Evolutionary conservation across 177 flowering plant species (phyloP).

Genomic region (Vitis hybrid): DNA sequence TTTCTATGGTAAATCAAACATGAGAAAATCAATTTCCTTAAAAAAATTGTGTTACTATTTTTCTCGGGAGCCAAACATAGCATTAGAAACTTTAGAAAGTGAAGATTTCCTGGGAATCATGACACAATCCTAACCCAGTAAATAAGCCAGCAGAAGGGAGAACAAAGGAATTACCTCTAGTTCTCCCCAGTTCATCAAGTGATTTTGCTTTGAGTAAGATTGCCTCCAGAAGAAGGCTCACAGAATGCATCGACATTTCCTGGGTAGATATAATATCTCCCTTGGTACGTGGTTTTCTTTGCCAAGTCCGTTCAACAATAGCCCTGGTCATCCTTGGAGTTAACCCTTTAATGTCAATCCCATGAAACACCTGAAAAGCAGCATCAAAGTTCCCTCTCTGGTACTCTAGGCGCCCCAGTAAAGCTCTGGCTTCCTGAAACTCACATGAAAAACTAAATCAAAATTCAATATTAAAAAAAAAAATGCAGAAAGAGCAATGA

Average conservation of each 20-base stretch:
- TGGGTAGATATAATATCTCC: conserved; percentile 34
- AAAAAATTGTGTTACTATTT: too few relatives aligned
- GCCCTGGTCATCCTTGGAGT: conserved; percentile 71
- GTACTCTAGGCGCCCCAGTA: conserved; percentile 82
- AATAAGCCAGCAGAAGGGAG: not conserved
- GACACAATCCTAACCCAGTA: too few relatives aligned
- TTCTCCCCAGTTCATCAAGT: conserved; percentile 64
- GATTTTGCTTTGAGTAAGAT: conserved; percentile 84
- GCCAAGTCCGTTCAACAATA: conserved; percentile 63
- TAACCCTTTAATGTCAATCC: conserved; percentile 70
- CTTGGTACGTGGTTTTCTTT: conserved; percentile 54
- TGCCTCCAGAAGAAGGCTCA: conserved; percentile 91
- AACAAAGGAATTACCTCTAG: conserved; percentile 47
- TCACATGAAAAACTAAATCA: conserved; percentile 1
- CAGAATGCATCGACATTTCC: conserved; percentile 92
- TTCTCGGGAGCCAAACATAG: too few relatives aligned
- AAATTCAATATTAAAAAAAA: not conserved
- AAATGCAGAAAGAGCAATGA: not conserved
- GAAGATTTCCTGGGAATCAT: too few relatives aligned
- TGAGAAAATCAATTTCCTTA: not conserved
- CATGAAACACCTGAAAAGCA: conserved; percentile 94
- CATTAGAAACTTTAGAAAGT: too few relatives aligned
- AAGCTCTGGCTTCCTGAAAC: conserved; percentile 91
- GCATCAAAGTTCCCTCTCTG: conserved; percentile 84
- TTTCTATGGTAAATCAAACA: not conserved